Evolutionary conservation across 441 rosid genomes (phyloP), one percentile per base, ranked within the genome.

Genomic region (Populus tomentosa): DNA sequence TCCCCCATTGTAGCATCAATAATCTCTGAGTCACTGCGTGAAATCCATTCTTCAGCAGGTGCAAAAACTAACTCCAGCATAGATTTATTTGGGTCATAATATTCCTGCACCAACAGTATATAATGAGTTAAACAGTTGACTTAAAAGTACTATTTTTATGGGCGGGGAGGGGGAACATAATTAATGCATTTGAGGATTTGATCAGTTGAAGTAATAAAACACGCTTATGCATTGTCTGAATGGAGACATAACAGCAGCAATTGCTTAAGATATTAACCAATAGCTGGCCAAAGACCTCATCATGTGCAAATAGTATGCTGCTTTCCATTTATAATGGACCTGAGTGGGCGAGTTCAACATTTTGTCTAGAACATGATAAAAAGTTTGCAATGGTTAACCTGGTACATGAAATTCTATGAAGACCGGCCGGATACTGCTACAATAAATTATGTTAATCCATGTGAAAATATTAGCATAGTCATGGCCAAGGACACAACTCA

Each of bases 21-120:
- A 72, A 95, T 95, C 72, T 95, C 97, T 5, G 89, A 79, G 80
- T 95, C 93, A 6, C 87, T 91, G 26, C 92, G 5, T 26, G 94
- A 89, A 79, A 95, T 89, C 99, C 99, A 93, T 85, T 91, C 95
- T 83, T 91, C 98, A 24, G 99, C 97, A 1, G 99, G 99, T 36
- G 99, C 99, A 85, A 95, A 93, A 74, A 95, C 97, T 70, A 95
- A 83, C 91, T 95, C 99, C 85, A 95, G 86, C 95, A 95, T 95
- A 10, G 99, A 95, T 71, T 89, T 89, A 78, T 91, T 88, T 32
- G 98, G 97, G 81, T 88, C 83, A 70, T 95, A 92, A 85, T 95
- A 95, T 81, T 93, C 99, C 97, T 94, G 83, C 62, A 80, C 63
- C 68, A 61, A 40, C 70, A 75, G 38, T 32, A 69, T 71, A 75